phyloP scores from a whole-genome alignment of 192 early-diverging fungal species.

The Backusella macrospora region DNA sequence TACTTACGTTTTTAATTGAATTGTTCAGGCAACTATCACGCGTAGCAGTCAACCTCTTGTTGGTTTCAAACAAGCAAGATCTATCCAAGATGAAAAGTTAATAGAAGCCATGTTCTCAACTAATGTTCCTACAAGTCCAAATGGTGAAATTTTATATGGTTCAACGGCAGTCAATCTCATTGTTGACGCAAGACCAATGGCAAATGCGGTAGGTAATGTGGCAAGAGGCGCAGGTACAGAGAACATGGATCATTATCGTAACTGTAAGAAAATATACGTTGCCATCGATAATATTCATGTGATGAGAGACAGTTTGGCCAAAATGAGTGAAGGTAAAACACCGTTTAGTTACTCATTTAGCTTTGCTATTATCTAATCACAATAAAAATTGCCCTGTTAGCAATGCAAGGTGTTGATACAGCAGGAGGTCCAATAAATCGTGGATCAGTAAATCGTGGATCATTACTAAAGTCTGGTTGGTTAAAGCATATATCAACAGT shows the following conservation, averaged over 20 bases:
- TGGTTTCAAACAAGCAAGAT: slow-evolving; percentile 92
- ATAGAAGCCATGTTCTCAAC: slow-evolving; percentile 89
- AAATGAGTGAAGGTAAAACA: slow-evolving; percentile 76
- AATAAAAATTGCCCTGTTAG: slow-evolving; percentile 33
- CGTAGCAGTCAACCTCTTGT: slow-evolving; percentile 95
- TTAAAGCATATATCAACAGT: slow-evolving; percentile 83
- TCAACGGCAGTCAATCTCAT: slow-evolving; percentile 75
- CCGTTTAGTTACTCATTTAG: slow-evolving; percentile 3
- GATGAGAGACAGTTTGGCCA: slow-evolving; percentile 87
- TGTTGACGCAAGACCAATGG: slow-evolving; percentile 93
- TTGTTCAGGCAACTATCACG: slow-evolving; percentile 78
- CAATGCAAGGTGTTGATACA: slow-evolving; percentile 53
- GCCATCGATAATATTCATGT: slow-evolving; percentile 99
- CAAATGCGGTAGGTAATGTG: slow-evolving; percentile 91
- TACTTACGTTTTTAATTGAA: too few relatives aligned
- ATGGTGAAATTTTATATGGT: slow-evolving; percentile 52
- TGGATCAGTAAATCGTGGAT: slow-evolving; percentile 46
- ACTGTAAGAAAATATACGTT: slow-evolving; percentile 83
- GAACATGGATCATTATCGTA: slow-evolving; percentile 90
- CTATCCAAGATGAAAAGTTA: slow-evolving; percentile 96
- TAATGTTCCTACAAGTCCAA: slow-evolving; percentile 46
- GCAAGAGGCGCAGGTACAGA: slow-evolving; percentile 95
- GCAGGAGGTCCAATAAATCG: slow-evolving; percentile 33
- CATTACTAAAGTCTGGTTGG: slow-evolving; percentile 81
- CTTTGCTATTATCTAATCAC: neutral